phyloP scores from a whole-genome alignment of 257 asterid genomes.

The Penstemon newberryi region DNA sequence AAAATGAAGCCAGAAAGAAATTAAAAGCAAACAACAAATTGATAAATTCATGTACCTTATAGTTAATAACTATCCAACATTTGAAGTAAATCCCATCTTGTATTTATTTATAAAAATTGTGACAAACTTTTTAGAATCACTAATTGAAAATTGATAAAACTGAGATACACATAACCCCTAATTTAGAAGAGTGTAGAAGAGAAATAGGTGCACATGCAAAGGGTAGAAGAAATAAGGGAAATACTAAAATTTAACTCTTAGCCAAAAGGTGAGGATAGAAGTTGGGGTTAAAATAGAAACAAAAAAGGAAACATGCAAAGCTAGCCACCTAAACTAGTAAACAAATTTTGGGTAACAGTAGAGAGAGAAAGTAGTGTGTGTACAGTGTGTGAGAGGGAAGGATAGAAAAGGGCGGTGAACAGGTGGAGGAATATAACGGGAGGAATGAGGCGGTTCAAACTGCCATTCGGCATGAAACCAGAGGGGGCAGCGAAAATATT shows the following conservation, averaged over 20 bases:
- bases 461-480: constrained; percentile 79
- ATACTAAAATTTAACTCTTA: background rate
- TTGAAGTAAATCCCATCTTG: too few relatives aligned
- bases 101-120: too few relatives aligned
- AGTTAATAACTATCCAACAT: background rate
- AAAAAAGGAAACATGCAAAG: background rate
- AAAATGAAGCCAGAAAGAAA: background rate
- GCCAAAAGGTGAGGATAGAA: background rate
- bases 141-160: background rate
- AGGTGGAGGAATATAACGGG: constrained; percentile 81
- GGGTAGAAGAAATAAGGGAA: background rate
- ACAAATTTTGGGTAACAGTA: constrained; percentile 19
- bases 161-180: background rate
- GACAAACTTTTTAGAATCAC: too few relatives aligned
- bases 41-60: background rate
- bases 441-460: constrained; percentile 62
- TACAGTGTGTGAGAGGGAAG: background rate
- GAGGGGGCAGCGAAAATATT: constrained; percentile 42
- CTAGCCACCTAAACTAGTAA: constrained; percentile 1
- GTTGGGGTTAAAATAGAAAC: background rate
- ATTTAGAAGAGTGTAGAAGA: background rate
- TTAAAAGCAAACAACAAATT: background rate
- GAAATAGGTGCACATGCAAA: background rate
- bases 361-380: constrained; percentile 3
- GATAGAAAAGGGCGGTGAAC: constrained; percentile 28